Conservation (phyloP, 1,139 yeast species). For the Yamadazyma triangularis region DNA sequence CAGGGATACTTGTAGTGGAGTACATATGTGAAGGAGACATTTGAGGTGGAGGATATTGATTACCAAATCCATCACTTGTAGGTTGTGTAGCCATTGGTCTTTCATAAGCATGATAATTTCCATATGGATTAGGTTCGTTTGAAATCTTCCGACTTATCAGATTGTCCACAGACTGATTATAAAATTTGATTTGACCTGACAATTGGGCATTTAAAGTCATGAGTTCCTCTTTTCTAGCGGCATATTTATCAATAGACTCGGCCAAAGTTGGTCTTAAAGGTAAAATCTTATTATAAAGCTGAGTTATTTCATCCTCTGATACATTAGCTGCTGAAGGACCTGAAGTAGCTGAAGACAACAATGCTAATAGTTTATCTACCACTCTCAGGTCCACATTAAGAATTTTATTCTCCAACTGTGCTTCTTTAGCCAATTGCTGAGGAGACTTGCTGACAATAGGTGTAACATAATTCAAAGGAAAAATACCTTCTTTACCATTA, state of each 20-base stretch:
- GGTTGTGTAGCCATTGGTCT: conserved; percentile 9
- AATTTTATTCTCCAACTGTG: conserved; percentile 24
- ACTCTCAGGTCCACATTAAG: conserved; percentile 35
- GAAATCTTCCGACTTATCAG: conserved; percentile 37
- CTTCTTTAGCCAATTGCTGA: conserved; percentile 33
- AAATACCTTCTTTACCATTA: conserved; percentile 79
- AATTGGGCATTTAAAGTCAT: conserved; percentile 67
- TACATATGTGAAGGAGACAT: conserved; percentile 2
- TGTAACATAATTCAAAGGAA: conserved; percentile 89
- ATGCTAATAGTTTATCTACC: conserved; percentile 61
- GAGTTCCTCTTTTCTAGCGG: conserved; percentile 71
- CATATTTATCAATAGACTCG: conserved; percentile 67
- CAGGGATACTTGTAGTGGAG: too few relatives aligned
- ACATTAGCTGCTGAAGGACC: conserved; percentile 45
- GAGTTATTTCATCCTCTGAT: conserved; percentile 43
- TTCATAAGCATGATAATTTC: too few relatives aligned
- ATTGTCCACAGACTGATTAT: conserved; percentile 66
- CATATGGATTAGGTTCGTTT: too few relatives aligned
- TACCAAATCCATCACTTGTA: conserved; percentile 15
- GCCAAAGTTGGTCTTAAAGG: conserved; percentile 74
- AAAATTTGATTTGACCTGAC: conserved; percentile 59
- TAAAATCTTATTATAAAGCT: conserved; percentile 62
- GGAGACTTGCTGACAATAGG: conserved; percentile 67
- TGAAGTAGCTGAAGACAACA: conserved; percentile 69
- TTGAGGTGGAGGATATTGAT: conserved; percentile 4